phyloP scores from a whole-genome alignment of 495 filamentous ascomycete genomes.

The Margaritispora aquatica region DNA sequence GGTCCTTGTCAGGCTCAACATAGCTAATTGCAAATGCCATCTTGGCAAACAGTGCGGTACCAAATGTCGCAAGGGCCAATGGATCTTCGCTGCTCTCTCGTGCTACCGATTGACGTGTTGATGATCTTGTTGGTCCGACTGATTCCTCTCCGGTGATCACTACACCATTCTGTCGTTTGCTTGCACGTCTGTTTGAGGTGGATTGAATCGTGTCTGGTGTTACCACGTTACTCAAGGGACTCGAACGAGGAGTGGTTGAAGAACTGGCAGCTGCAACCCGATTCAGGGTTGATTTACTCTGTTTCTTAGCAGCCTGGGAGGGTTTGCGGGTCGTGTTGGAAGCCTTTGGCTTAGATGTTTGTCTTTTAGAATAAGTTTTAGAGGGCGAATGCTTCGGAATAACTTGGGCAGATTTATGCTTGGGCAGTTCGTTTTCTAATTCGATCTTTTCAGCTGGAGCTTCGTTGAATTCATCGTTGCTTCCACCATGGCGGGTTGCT shows the following conservation, averaged over 20 bases:
- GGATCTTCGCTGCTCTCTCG: conserved; percentile 14
- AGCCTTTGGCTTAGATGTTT: background rate
- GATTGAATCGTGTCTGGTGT: background rate
- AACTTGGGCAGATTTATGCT: background rate
- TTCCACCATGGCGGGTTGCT: background rate
- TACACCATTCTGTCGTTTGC: conserved; percentile 6
- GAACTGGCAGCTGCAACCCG: background rate
- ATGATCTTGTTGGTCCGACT: conserved; percentile 1
- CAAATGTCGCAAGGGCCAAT: background rate
- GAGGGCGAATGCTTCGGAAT: background rate
- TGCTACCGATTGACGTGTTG: conserved; percentile 13
- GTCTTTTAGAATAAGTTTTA: background rate
- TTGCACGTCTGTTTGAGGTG: background rate
- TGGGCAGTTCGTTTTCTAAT: background rate
- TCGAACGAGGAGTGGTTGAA: background rate
- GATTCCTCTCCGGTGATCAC: background rate
- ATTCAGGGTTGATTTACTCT: background rate
- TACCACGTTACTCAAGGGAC: background rate
- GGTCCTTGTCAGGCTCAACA: conserved; percentile 16
- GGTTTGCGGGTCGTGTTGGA: background rate
- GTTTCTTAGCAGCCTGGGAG: background rate
- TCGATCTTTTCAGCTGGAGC: background rate
- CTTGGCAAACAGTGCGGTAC: conserved; percentile 8
- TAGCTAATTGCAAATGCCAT: conserved; percentile 27
- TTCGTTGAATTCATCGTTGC: background rate